These are phyloP conservation scores for Populus alba DNA, from an alignment of 345 rosid genomes.

Conservation along the genomic window DNA sequence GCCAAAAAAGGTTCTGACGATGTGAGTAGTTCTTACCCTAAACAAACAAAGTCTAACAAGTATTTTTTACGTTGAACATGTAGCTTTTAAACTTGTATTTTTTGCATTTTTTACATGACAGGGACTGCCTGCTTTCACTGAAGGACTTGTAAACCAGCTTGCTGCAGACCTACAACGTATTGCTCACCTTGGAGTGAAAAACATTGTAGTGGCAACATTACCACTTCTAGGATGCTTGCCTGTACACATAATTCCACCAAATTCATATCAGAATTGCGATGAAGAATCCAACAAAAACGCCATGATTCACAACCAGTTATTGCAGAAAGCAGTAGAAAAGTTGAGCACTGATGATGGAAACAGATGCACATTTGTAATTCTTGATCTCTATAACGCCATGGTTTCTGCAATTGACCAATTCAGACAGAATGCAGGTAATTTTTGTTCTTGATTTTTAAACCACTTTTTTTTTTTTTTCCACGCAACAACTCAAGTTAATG, in stretches of 20 bases:
- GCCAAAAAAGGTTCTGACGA: no score
- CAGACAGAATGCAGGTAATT: slow-evolving; percentile 7
- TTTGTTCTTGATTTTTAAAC: neutral
- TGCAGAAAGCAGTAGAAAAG: slow-evolving; percentile 10
- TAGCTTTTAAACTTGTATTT: no score
- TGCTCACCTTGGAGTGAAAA: no score
- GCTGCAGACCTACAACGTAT: no score
- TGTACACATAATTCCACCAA: neutral
- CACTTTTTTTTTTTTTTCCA: neutral
- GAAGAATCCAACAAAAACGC: slow-evolving; percentile 11
- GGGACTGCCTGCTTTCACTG: no score
- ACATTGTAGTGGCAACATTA: no score
- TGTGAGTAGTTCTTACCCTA: no score
- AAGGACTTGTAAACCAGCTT: no score
- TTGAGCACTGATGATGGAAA: slow-evolving; percentile 20
- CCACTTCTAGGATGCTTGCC: slow-evolving; percentile 35
- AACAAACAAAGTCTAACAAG: no score
- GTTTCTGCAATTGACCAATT: slow-evolving; percentile 11
- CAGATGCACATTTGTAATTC: slow-evolving; percentile 3
- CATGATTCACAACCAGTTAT: slow-evolving; percentile 25
- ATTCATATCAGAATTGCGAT: slow-evolving; percentile 24
- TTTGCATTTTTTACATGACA: no score
- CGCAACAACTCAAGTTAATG: neutral
- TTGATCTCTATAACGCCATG: slow-evolving; percentile 32
- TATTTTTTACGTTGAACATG: no score